Percentiles rank a stretch among this genome's conserved stretches.
Conservation (phyloP, 2,329 filamentous ascomycete species). For the Colletotrichum sp. region DNA sequence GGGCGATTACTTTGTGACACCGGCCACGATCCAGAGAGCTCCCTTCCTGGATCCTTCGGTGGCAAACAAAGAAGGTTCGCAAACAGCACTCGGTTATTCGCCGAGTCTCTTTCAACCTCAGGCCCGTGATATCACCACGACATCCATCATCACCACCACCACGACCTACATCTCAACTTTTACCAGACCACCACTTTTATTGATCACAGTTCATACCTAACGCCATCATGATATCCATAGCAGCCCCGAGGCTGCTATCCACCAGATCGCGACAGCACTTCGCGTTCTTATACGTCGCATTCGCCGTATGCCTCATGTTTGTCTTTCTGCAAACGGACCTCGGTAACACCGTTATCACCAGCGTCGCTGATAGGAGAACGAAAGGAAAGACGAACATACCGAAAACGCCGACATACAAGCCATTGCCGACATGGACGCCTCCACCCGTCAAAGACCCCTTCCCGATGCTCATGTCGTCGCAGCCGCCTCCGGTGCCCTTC, state of each 20-base stretch:
- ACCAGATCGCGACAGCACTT: background rate
- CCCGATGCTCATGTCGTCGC: conserved; percentile 39
- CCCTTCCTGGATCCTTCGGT: background rate
- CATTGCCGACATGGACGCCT: conserved; percentile 25
- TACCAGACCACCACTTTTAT: background rate
- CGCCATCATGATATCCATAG: conserved; percentile 3
- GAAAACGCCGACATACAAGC: conserved; percentile 11
- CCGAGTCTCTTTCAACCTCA: background rate
- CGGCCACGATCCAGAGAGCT: background rate
- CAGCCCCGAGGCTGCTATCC: background rate
- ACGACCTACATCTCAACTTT: background rate
- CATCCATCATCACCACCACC: background rate
- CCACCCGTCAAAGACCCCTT: conserved; percentile 49
- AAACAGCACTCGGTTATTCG: background rate
- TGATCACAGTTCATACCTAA: background rate
- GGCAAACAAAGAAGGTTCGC: background rate
- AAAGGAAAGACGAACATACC: background rate
- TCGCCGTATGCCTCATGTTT: background rate
- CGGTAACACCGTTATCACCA: background rate
- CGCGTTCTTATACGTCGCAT: background rate
- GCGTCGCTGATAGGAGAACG: background rate
- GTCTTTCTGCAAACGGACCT: background rate
- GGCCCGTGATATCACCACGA: background rate
- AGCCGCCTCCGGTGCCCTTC: conserved; percentile 44
- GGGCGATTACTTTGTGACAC: background rate